Base-by-base conservation (phyloP, 1,284 basidiomycete species). In the Microbotryum scabiosae region DNA sequence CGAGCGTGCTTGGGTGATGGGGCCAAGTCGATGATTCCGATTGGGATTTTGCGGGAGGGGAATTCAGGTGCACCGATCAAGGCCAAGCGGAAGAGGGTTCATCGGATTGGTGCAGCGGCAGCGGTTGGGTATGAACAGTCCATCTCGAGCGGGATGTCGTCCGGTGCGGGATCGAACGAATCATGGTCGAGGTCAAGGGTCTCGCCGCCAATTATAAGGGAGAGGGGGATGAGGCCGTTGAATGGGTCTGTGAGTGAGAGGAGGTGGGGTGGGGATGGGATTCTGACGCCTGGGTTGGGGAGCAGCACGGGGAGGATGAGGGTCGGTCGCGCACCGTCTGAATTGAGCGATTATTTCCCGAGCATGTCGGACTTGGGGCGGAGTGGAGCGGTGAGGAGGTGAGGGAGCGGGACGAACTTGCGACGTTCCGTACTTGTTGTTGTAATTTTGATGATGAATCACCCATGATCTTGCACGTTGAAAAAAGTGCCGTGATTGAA, bases 71-170 rank as follows among this genome's bases (percentile, higher is more conserved):
- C 20, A 65, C 81, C 82, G 4, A 79, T 85, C 55, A 90, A 87
- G 71, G 90, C 88, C 9, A 82, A 78, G 69, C 79, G 90, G 57
- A 90, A 88, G 73, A 81, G 90, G 50, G 84, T 81, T 18, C 85
- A 86, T 71, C 80, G 81, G 21, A 73, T 93, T 18, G 84, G 85
- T 0, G 57, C 61, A 1, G 63, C 64, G 4, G 57, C 54, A 7
- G 25, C 53, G 1, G 43, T 43, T 2, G 2, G 36, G 6, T 21
- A 44, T 9, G 26, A 49, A 4, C 46, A 28, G 21, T 30, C 60
- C 8, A 23, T 16, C 5, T 25, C 56, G 25, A 41, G 44, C 10
- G 30, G 18, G 18, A 26, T 50, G 48, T 45, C 44, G 20, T 49
- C 58, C n/a, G 23, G 55, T 45, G 18, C 32, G n/a, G 26, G 26